A percentile compares a stretch with the other conserved stretches of the same genome.
phyloP scores from a whole-genome alignment of 192 early-diverging fungal genomes.

The Coemansia sp. region DNA sequence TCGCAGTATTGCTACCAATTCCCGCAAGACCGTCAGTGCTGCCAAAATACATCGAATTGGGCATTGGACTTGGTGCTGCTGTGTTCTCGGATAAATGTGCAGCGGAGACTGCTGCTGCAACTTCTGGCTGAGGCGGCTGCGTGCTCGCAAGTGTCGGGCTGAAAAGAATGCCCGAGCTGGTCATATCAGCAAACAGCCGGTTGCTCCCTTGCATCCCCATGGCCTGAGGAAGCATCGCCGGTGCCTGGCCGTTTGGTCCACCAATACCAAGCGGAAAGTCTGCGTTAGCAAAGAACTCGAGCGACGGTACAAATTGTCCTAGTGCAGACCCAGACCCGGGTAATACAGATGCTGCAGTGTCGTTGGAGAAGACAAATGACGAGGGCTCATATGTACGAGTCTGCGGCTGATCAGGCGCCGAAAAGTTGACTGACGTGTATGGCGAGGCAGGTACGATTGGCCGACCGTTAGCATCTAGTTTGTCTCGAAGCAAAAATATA shows the following conservation, averaged over 20 bases:
- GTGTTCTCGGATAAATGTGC: neutral
- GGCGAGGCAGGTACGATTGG: slow-evolving; percentile 44
- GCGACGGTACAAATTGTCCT: slow-evolving; percentile 50
- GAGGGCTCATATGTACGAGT: neutral
- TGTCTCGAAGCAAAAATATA: slow-evolving; percentile 29
- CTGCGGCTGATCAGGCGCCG: slow-evolving; percentile 1
- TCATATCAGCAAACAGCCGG: neutral
- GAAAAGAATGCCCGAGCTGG: neutral
- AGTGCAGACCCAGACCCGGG: slow-evolving; percentile 4
- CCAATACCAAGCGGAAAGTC: slow-evolving; percentile 51
- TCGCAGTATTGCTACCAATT: neutral
- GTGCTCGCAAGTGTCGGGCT: neutral
- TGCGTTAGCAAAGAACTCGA: slow-evolving; percentile 53
- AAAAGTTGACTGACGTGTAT: slow-evolving; percentile 32
- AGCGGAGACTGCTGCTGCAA: neutral
- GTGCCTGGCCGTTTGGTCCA: slow-evolving; percentile 43
- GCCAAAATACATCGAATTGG: neutral
- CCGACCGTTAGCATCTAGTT: slow-evolving; percentile 23
- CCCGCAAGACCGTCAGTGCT: too few relatives aligned
- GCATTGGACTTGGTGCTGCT: neutral
- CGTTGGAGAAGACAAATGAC: neutral
- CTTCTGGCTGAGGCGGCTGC: neutral
- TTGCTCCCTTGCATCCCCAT: slow-evolving; percentile 1
- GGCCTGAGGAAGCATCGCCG: slow-evolving; percentile 24
- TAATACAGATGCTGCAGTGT: neutral